These are phyloP conservation scores for Polytolypa hystricis DNA, from an alignment of 2,329 filamentous ascomycete genomes.

Conservation along the genomic window DNA sequence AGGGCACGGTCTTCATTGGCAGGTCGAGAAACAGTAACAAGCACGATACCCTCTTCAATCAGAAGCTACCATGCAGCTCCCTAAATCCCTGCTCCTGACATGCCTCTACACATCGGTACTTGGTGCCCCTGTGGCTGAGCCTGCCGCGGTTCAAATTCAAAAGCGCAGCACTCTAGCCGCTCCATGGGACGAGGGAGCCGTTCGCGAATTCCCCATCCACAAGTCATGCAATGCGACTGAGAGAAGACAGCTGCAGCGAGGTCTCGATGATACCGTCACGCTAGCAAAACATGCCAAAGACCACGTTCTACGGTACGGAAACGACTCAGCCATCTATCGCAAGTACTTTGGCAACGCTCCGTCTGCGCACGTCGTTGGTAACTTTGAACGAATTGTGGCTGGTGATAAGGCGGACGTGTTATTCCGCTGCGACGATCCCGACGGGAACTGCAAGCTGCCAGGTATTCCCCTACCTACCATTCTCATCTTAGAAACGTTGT, in stretches of 20 bases:
- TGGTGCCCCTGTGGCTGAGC: too few relatives aligned
- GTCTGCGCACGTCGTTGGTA: constrained; percentile 49
- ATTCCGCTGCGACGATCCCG: constrained; percentile 59
- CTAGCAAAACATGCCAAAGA: constrained; percentile 52
- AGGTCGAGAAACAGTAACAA: too few relatives aligned
- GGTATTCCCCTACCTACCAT: constrained; percentile 25
- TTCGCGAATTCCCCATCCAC: constrained; percentile 44
- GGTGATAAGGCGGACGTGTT: constrained; percentile 45
- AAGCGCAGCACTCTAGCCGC: too few relatives aligned
- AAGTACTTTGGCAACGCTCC: constrained; percentile 57
- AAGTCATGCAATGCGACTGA: constrained; percentile 55
- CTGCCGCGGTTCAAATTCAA: too few relatives aligned
- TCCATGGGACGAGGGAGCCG: constrained; percentile 27
- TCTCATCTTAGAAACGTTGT: background rate
- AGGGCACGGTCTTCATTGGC: too few relatives aligned
- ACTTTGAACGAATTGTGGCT: constrained; percentile 44
- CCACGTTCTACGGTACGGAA: constrained; percentile 42
- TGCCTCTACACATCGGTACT: too few relatives aligned
- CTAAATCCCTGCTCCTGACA: too few relatives aligned
- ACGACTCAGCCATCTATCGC: constrained; percentile 46
- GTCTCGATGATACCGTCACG: constrained; percentile 46
- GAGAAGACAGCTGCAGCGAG: constrained; percentile 43
- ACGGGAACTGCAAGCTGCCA: constrained; percentile 49
- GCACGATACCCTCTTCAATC: too few relatives aligned
- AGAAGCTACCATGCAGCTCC: too few relatives aligned